Conservation (phyloP, 2,329 filamentous ascomycete genomes). For the Ophiocordyceps camponoti-saundersi region DNA sequence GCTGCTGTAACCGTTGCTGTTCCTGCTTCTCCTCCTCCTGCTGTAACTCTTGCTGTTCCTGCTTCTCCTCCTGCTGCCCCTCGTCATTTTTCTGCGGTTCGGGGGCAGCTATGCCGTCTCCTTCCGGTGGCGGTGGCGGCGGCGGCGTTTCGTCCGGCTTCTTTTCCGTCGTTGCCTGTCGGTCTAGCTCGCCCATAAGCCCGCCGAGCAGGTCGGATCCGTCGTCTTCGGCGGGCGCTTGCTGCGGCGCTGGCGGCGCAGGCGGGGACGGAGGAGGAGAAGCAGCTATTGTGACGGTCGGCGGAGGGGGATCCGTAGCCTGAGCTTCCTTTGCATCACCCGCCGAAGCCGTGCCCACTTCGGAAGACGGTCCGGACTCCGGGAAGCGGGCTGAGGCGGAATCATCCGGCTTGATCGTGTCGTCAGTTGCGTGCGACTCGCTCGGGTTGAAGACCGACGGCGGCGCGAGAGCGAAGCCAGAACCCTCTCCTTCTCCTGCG, state of each 20-base stretch:
- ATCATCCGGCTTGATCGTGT: conserved; percentile 20
- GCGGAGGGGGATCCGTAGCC: background rate
- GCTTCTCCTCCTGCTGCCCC: too few relatives aligned
- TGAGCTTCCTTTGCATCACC: conserved; percentile 7
- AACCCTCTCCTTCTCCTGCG: conserved; percentile 3
- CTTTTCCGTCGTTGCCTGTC: conserved; percentile 12
- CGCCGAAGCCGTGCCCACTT: conserved; percentile 8
- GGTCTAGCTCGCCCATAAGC: conserved; percentile 26
- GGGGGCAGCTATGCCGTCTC: background rate
- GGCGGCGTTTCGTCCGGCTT: background rate
- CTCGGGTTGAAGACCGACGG: conserved; percentile 10
- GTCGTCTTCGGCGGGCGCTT: conserved; percentile 7
- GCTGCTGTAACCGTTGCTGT: too few relatives aligned
- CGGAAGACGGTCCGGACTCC: conserved; percentile 12
- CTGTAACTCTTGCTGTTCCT: too few relatives aligned
- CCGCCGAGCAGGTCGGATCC: conserved; percentile 22
- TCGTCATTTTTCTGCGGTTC: too few relatives aligned
- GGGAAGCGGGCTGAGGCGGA: conserved; percentile 16
- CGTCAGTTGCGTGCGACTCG: conserved; percentile 19
- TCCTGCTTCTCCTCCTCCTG: too few relatives aligned
- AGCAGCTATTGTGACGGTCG: background rate
- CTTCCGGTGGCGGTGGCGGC: background rate
- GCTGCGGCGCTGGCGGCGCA: conserved; percentile 3
- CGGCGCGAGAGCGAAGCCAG: conserved; percentile 1
- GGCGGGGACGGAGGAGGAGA: conserved; percentile 3